Percentiles rank a stretch among this genome's conserved stretches.
Conservation (phyloP, 139 green algal species). For the Pleodorina starrii region DNA sequence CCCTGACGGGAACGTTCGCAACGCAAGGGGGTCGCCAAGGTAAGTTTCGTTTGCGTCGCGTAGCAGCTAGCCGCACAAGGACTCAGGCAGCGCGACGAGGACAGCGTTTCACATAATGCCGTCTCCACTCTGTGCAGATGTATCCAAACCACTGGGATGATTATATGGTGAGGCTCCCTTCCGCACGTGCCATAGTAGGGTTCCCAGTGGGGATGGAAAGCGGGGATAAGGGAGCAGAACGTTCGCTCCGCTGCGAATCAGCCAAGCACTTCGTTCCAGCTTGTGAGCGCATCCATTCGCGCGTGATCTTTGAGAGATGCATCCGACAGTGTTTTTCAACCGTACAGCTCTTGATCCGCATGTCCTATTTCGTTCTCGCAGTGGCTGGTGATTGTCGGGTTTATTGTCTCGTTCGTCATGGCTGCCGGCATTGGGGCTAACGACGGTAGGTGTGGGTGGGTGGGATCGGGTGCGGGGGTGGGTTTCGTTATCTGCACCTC, state of each 20-base stretch:
- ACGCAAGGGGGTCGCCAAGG: too few species aligned
- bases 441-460: slow-evolving; percentile 10
- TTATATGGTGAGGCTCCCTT: slow-evolving; percentile 39
- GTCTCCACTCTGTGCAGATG: too few species aligned
- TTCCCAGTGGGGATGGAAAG: background rate
- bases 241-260: background rate
- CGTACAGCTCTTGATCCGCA: background rate
- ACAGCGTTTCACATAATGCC: too few species aligned
- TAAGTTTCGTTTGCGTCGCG: too few species aligned
- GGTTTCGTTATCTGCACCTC: too few species aligned
- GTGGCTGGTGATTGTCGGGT: slow-evolving; percentile 29
- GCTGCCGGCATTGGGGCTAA: slow-evolving; percentile 22
- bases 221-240: background rate
- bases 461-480: too few species aligned
- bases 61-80: too few species aligned
- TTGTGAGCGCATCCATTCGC: too few species aligned
- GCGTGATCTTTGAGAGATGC: background rate
- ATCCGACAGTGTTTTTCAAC: background rate
- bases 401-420: slow-evolving; percentile 34
- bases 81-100: too few species aligned
- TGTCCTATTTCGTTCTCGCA: background rate
- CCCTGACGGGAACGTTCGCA: too few species aligned
- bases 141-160: slow-evolving; percentile 23
- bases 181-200: too few species aligned
- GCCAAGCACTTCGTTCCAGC: too few species aligned